These are phyloP conservation scores for Microbotryum intermedium DNA, from an alignment of 1,284 basidiomycete genomes.

Conservation along the genomic window DNA sequence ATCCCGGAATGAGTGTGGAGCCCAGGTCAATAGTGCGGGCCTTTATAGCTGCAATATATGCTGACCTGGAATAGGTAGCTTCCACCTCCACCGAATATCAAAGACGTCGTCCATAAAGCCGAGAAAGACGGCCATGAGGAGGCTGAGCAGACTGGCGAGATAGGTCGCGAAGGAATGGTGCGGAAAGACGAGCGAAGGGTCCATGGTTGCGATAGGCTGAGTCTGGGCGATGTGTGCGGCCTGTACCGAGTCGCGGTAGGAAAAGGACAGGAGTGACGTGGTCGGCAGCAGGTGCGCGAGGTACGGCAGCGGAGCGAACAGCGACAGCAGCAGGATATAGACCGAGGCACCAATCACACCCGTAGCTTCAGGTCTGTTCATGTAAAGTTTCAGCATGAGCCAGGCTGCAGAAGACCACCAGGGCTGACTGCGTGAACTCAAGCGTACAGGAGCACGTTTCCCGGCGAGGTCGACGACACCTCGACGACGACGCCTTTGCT, in stretches of 20 bases:
- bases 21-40: too few species aligned
- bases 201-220: constrained; percentile 4
- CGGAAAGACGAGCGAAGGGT: constrained; percentile 22
- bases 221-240: constrained; percentile 30
- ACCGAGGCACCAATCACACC: constrained; percentile 83
- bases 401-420: background rate
- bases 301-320: constrained; percentile 35
- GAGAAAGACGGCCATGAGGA: constrained; percentile 84
- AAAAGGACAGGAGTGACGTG: constrained; percentile 85
- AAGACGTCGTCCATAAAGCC: constrained; percentile 97
- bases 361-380: constrained; percentile 75
- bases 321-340: constrained; percentile 57
- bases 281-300: constrained; percentile 38
- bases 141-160: constrained; percentile 79
- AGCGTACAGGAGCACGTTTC: background rate
- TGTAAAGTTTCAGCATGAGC: background rate
- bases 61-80: constrained; percentile 74
- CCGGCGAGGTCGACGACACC: background rate
- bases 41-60: too few species aligned
- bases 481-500: constrained; percentile 6
- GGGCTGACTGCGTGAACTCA: background rate
- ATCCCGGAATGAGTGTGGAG: background rate
- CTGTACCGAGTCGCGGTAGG: constrained; percentile 47
- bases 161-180: constrained; percentile 64
- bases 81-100: constrained; percentile 97